Evolutionary conservation across 305 asterid species (phyloP), one percentile per base, ranked within the genome.

Genomic region (Solanum hybrid): DNA sequence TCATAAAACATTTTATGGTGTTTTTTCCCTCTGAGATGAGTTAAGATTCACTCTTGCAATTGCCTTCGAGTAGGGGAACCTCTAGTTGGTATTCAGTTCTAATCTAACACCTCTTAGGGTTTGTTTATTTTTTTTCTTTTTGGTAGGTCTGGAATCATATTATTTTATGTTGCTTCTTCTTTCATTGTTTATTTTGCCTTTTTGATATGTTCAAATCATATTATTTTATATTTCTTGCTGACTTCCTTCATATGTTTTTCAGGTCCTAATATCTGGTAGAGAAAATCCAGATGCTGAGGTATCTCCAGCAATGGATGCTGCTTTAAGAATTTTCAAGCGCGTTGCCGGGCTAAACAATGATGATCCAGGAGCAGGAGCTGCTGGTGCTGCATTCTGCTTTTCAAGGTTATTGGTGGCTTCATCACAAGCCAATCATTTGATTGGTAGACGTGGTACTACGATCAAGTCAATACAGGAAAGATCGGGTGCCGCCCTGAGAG

Each of bases 201-300:
- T 31, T 76, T 26, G 38, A 31, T 29, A 76, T 34, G 38, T 29
- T 31, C 24, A 31, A 29, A 14, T 31, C 20, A 9, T 31, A 14
- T 31, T 72, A 72, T 26, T 11, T 72, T 26, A 26, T 72, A 29
- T 73, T 73, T 26, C 22, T 65, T 22, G 61, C 38, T 83, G 75
- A 84, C 75, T 84, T 84, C 76, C 75, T 51, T 26, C 85, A 22
- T 89, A 31, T 33, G 80, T 78, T 24, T 91, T 91, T 76, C 91
- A 97, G 99, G 99, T 97, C 89, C 93, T 97, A 90, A 92, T 96
- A 87, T 92, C 98, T 94, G 99, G 98, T 73, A 95, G 95, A 92
- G 99, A 97, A 94, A 98, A 96, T 83, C 98, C 98, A 87, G 99
- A 95, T 34, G 92, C 91, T 85, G 92, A 91, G 36, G 24, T 96